Conservation (phyloP, 148 eudicot genomes). For the Limonium bicolor region DNA sequence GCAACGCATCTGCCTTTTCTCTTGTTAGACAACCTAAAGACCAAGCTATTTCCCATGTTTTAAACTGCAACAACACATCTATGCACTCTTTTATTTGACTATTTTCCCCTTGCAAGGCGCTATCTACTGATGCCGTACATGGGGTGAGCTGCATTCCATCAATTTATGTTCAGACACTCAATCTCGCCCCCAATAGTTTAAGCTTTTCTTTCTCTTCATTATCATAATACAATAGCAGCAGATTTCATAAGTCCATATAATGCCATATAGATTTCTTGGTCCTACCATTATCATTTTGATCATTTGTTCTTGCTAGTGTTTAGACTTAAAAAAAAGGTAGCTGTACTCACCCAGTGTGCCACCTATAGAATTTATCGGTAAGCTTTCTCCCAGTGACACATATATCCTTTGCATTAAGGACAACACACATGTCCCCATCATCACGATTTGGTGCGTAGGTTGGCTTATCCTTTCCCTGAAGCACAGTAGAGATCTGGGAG, state of each 20-base stretch:
- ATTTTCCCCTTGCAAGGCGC: too few species aligned
- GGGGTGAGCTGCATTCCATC: too few species aligned
- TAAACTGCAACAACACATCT: too few species aligned
- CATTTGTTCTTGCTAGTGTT: too few species aligned
- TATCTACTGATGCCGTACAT: too few species aligned
- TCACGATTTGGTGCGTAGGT: slow-evolving; percentile 80
- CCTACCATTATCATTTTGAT: too few species aligned
- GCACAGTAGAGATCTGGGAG: slow-evolving; percentile 74
- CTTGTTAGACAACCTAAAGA: too few species aligned
- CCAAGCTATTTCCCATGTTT: too few species aligned
- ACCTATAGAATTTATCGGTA: slow-evolving; percentile 67
- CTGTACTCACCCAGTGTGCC: slow-evolving; percentile 84
- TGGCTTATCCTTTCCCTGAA: slow-evolving; percentile 97
- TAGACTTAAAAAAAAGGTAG: neutral
- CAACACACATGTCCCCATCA: slow-evolving; percentile 94
- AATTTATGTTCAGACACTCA: too few species aligned
- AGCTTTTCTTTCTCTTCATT: neutral
- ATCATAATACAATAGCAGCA: neutral
- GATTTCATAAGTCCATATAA: neutral
- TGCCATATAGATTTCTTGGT: too few species aligned
- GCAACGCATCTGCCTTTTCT: too few species aligned
- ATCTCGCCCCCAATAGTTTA: neutral
- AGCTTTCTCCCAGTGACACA: slow-evolving; percentile 84
- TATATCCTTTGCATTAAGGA: slow-evolving; percentile 85
- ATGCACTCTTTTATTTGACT: too few species aligned